Conservation (phyloP, 2,329 filamentous ascomycete species). For the Fusarium keratoplasticum region DNA sequence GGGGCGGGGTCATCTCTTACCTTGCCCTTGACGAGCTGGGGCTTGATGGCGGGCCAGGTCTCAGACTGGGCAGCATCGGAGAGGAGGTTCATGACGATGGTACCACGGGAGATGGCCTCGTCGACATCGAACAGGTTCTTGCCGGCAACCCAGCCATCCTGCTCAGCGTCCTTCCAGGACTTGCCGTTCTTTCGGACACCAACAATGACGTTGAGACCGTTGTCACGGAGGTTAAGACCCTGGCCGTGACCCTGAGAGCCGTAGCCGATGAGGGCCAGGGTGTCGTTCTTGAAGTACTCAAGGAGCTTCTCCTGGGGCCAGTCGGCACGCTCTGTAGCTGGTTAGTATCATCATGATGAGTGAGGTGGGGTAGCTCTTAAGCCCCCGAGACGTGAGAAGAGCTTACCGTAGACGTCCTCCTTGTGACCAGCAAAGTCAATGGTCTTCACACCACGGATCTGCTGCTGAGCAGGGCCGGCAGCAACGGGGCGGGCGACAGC, state of each 20-base stretch:
- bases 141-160: slow-evolving; percentile 98
- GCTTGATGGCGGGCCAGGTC: slow-evolving; percentile 99
- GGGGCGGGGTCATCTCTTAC: slow-evolving; percentile 61
- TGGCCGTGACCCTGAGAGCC: slow-evolving; percentile 98
- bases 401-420: slow-evolving; percentile 91
- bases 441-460: slow-evolving; percentile 93
- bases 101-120: slow-evolving; percentile 92
- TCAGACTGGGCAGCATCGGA: slow-evolving; percentile 97
- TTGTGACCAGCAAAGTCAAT: slow-evolving; percentile 97
- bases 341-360: slow-evolving; percentile 39
- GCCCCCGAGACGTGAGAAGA: not conserved
- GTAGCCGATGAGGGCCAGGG: slow-evolving; percentile 98
- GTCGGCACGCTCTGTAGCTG: slow-evolving; percentile 86
- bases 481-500: slow-evolving; percentile 65
- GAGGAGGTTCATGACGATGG: slow-evolving; percentile 99
- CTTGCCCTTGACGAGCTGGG: slow-evolving; percentile 98
- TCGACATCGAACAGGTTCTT: slow-evolving; percentile 99
- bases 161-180: slow-evolving; percentile 96
- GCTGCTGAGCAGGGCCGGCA: slow-evolving; percentile 69
- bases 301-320: slow-evolving; percentile 99
- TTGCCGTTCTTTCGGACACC: slow-evolving; percentile 98
- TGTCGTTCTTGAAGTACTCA: slow-evolving; percentile 99
- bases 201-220: slow-evolving; percentile 98
- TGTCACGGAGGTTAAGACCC: slow-evolving; percentile 99
- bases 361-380: not conserved